Base-by-base conservation (phyloP, 2,329 filamentous ascomycete species). In the Fusarium dlaminii region DNA sequence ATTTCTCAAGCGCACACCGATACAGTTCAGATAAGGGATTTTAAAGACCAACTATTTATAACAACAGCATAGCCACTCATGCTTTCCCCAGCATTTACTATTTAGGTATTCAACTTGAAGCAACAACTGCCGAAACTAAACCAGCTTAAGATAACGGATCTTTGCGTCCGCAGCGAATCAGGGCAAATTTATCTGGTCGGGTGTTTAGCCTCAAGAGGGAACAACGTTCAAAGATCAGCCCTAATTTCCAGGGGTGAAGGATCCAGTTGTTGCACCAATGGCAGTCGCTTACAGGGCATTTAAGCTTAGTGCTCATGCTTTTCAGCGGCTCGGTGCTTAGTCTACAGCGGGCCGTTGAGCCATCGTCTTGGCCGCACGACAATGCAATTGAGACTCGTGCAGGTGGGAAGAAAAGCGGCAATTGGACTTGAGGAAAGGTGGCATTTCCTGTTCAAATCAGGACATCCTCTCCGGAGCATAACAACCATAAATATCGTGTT, bases 241-340 rank as follows among this genome's bases (percentile, higher is more conserved):
- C 27, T 68, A 55, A 51, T 63, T 18, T 63, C 17, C 48, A 63
- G 56, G 64, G 63, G 56, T 5, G 17, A 68, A 32, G 18, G 34
- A 52, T 48, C 36, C 55, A 42, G 27, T 7, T 13, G 22, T 27
- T 34, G 34, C 42, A 43, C 56, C 64, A 68, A 68, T 63, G 37
- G 17, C 8, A 29, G 8, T 18, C 7, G 13, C 22, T 48, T n/a
- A n/a, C 17, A 10, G 22, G 22, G 29, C 24, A 32, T 52, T 42
- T 42, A 17, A 12, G 36, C 34, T 52, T 68, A 68, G 66, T 29
- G 66, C 55, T 68, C 34, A 62, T 51, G 29, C 36, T n/a, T 29
- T 12, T 27, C 18, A 29, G 34, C n/a, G 22, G 32, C 8, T 45
- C 22, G 11, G 24, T 20, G 22, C 14, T 58, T 42, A 59, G 60